Conservation (phyloP, 495 filamentous ascomycete species). For the Friedmanniomyces simplex region DNA sequence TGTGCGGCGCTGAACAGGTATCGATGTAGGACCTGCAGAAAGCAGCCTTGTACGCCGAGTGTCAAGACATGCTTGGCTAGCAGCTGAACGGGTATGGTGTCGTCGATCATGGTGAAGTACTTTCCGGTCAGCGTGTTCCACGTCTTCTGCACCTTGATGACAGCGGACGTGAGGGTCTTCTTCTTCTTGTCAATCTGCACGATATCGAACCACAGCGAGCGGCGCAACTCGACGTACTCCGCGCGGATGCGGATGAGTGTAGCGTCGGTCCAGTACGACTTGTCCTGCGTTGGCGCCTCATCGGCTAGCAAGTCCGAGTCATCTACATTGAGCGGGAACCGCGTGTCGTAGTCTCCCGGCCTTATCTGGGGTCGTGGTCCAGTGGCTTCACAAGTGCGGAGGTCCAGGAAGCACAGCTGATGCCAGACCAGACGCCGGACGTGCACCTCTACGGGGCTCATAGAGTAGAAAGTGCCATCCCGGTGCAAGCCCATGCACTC, state of each 20-base stretch:
- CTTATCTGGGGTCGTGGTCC: conserved; percentile 59
- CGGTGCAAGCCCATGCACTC: conserved; percentile 70
- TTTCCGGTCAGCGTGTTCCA: conserved; percentile 46
- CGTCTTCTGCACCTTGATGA: conserved; percentile 54
- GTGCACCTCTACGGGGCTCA: conserved; percentile 58
- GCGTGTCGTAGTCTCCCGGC: conserved; percentile 60
- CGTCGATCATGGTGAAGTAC: conserved; percentile 50
- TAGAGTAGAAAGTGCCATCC: conserved; percentile 50
- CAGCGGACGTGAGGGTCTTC: conserved; percentile 44
- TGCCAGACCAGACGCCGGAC: conserved; percentile 70
- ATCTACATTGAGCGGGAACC: conserved; percentile 55
- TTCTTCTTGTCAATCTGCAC: conserved; percentile 49
- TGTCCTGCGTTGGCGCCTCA: conserved; percentile 32
- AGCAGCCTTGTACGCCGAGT: conserved; percentile 48
- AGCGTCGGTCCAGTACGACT: conserved; percentile 54
- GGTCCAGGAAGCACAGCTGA: conserved; percentile 63
- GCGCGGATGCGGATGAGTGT: conserved; percentile 56
- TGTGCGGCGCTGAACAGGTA: conserved; percentile 37
- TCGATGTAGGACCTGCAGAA: conserved; percentile 55
- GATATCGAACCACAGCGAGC: conserved; percentile 53
- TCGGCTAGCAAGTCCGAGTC: conserved; percentile 44
- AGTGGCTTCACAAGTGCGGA: conserved; percentile 64
- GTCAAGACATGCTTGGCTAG: conserved; percentile 50
- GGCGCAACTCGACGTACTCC: conserved; percentile 60
- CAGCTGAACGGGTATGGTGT: conserved; percentile 45